These are phyloP conservation scores for Vanderwaltozyma tropicalis DNA, from an alignment of 805 yeast genomes.

Conservation along the genomic window DNA sequence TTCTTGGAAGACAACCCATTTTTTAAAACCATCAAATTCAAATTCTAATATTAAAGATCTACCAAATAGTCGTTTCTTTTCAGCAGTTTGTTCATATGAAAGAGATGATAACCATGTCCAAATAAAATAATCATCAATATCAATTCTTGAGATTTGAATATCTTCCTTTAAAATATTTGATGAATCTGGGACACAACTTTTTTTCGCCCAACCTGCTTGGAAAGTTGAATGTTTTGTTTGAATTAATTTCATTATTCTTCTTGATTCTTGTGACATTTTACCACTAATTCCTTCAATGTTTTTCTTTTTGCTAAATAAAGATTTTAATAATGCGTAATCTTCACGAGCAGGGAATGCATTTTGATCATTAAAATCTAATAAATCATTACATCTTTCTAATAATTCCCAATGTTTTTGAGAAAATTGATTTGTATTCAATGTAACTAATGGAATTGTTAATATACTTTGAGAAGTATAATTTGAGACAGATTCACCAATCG, in stretches of 20 bases:
- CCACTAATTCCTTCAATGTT: conserved; percentile 42
- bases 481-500: conserved; percentile 33
- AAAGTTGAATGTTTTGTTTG: conserved; percentile 32
- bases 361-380: conserved; percentile 59
- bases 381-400: conserved; percentile 44
- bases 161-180: conserved; percentile 16
- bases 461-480: conserved; percentile 32
- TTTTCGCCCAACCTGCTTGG: conserved; percentile 34
- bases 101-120: conserved; percentile 85
- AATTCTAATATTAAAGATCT: conserved; percentile 75
- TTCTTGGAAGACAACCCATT: conserved; percentile 72
- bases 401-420: conserved; percentile 47
- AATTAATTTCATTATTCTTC: conserved; percentile 39
- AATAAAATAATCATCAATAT: conserved; percentile 77
- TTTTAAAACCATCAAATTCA: conserved; percentile 62
- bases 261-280: conserved; percentile 65
- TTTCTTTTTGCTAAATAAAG: conserved; percentile 52
- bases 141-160: conserved; percentile 43
- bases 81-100: conserved; percentile 60
- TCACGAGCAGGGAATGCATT: conserved; percentile 64
- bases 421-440: conserved; percentile 38
- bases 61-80: conserved; percentile 63
- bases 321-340: conserved; percentile 64
- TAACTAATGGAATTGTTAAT: conserved; percentile 52
- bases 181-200: conserved; percentile 18